Evolutionary conservation across 345 rosid genomes (phyloP), one percentile per base, ranked within the genome.

Genomic region (Noccaea bulbosa): DNA sequence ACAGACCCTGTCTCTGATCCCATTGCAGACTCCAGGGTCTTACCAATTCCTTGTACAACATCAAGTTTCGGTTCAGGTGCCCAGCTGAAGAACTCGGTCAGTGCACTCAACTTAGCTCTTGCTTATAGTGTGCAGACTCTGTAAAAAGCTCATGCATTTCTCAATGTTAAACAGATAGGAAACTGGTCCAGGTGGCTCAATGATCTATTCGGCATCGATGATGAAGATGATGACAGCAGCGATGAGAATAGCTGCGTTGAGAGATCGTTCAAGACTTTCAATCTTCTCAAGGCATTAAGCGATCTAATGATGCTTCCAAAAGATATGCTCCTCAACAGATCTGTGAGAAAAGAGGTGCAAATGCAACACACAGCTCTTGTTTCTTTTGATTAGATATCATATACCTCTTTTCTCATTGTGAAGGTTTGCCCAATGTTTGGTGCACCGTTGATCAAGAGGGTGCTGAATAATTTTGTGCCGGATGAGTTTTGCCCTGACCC

Each of bases 231-330:
- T 55, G 77, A 62, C 70, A 77, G 74, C 9, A 46, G 65, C 12
- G 81, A 77, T 67, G 86, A 71, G 33, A 69, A 59, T 59, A 81
- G 74, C 55, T 69, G 76, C 30, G 76, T 52, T 44, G 91, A 86
- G 37, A 49, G 75, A 27, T 83, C 94, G 17, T 86, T 86, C 70
- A 89, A 89, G 76, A 71, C 90, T 65, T 93, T 93, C 76, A 79
- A 78, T 82, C 96, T 89, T 67, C 92, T 93, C 30, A 87, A 89
- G 73, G 94, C 98, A 2, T 72, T 91, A 65, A 93, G 97, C 72
- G 97, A 91, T 80, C 94, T 93, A 39, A 89, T 91, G 98, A 93
- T 93, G 97, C 96, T 93, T 77, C 97, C 98, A n/a, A 91, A 91
- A 76, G 97, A 89, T 74, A 81, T 91, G 96, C 95, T 93, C 54